Conservation (phyloP, 2,329 filamentous ascomycete genomes). For the Domatiomyces catenatus region DNA sequence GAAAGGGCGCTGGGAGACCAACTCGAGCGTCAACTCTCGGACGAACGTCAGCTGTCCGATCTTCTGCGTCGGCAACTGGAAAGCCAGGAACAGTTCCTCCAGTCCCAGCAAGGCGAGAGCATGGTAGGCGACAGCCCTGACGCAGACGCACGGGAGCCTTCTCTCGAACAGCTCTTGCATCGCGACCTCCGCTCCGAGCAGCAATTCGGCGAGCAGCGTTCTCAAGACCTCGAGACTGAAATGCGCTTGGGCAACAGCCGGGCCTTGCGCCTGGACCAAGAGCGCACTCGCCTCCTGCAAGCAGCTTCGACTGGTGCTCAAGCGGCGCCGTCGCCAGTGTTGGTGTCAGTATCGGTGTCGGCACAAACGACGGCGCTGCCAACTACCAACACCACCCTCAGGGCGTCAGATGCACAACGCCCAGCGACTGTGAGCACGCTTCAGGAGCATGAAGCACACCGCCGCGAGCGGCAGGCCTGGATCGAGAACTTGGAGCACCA, state of each 20-base stretch:
- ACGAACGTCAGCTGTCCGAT: slow-evolving; percentile 13
- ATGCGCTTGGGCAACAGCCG: slow-evolving; percentile 7
- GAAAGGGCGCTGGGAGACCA: slow-evolving; percentile 12
- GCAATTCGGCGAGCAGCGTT: slow-evolving; percentile 10
- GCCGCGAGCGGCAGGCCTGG: slow-evolving; percentile 7
- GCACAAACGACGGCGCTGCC: slow-evolving; percentile 11
- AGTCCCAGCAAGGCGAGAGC: slow-evolving; percentile 2
- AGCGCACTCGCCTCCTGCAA: slow-evolving; percentile 6
- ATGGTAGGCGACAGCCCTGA: slow-evolving; percentile 6
- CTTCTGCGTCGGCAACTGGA: slow-evolving; percentile 14
- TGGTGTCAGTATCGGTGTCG: background rate
- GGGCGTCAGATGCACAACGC: background rate
- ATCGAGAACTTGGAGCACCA: slow-evolving; percentile 13
- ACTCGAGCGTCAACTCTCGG: slow-evolving; percentile 13
- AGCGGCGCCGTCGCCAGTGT: background rate
- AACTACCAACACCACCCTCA: slow-evolving; percentile 5
- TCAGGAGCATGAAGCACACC: slow-evolving; percentile 7
- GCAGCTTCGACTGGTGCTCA: background rate
- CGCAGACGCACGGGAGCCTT: slow-evolving; percentile 5
- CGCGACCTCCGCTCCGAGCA: slow-evolving; percentile 10
- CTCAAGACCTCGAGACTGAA: slow-evolving; percentile 11
- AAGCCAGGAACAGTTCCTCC: slow-evolving; percentile 11
- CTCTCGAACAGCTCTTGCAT: slow-evolving; percentile 12
- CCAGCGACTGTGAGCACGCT: background rate
- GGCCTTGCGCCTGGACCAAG: slow-evolving; percentile 5